Conservation (phyloP, 441 rosid species). For the Eruca vesicaria region DNA sequence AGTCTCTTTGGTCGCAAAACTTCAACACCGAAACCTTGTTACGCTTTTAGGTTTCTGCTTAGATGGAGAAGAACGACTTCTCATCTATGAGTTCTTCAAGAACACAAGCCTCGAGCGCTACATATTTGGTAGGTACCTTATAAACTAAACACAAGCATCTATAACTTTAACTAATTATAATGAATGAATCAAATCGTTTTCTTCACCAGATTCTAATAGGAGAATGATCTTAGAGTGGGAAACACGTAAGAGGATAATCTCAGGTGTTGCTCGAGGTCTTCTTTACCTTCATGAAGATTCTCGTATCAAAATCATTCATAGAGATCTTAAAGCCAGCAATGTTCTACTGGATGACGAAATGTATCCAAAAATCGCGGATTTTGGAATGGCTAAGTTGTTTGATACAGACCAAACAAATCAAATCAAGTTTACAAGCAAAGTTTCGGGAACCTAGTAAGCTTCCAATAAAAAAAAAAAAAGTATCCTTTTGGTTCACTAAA, state of each 20-base stretch:
- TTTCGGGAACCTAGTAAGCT: constrained; percentile 30
- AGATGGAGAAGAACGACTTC: constrained; percentile 39
- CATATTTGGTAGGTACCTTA: constrained; percentile 44
- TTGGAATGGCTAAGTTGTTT: constrained; percentile 51
- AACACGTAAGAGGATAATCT: constrained; percentile 33
- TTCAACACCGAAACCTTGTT: constrained; percentile 56
- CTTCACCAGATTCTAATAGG: constrained; percentile 14
- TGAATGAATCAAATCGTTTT: not conserved
- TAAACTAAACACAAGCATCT: not conserved
- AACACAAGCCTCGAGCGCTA: constrained; percentile 45
- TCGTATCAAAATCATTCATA: constrained; percentile 43
- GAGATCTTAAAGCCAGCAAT: constrained; percentile 52
- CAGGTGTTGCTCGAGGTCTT: constrained; percentile 49
- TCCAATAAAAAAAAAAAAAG: not conserved
- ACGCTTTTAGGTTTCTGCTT: constrained; percentile 46
- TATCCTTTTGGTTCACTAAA: not conserved
- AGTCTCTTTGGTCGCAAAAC: constrained; percentile 41
- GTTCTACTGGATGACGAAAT: constrained; percentile 45
- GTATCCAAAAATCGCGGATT: constrained; percentile 56
- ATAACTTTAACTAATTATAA: not conserved
- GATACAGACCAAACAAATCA: constrained; percentile 27
- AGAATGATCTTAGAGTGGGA: constrained; percentile 30
- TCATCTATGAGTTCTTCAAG: constrained; percentile 50
- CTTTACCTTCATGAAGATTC: constrained; percentile 52
- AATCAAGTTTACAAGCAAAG: constrained; percentile 1